These are phyloP conservation scores for Phytophthora gonapodyides DNA, from an alignment of 352 stramenopile species.

Conservation along the genomic window DNA sequence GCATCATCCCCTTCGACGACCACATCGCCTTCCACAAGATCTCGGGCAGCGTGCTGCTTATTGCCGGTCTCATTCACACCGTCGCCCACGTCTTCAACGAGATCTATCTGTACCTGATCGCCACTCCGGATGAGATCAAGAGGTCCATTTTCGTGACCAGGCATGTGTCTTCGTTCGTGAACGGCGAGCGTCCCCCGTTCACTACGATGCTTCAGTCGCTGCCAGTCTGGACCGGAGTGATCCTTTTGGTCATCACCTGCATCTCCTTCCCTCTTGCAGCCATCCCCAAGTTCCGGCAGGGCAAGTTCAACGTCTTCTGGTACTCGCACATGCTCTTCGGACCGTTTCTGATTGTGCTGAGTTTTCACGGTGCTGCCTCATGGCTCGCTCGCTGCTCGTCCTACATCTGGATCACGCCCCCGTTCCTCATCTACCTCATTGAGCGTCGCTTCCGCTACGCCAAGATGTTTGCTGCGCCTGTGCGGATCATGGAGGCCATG, in stretches of 20 bases:
- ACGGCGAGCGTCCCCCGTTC: conserved; percentile 62
- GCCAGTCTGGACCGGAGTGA: conserved; percentile 68
- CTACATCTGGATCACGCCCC: conserved; percentile 70
- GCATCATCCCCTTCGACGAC: conserved; percentile 82
- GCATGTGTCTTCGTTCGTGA: conserved; percentile 52
- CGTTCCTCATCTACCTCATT: conserved; percentile 72
- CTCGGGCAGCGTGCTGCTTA: conserved; percentile 61
- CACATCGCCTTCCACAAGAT: conserved; percentile 85
- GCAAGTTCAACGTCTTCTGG: conserved; percentile 84
- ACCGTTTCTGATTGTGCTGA: conserved; percentile 64
- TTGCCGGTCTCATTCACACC: conserved; percentile 64
- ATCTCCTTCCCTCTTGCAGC: conserved; percentile 75
- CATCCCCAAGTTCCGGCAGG: conserved; percentile 75
- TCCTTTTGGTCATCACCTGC: conserved; percentile 67
- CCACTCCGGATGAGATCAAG: conserved; percentile 62
- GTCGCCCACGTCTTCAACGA: conserved; percentile 71
- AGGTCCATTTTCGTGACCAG: conserved; percentile 64
- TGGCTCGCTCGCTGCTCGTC: conserved; percentile 63
- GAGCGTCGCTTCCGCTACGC: conserved; percentile 73
- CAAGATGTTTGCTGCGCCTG: conserved; percentile 67
- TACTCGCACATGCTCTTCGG: conserved; percentile 85
- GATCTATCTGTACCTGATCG: conserved; percentile 69
- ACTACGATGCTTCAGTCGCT: conserved; percentile 67
- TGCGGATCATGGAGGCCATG: conserved; percentile 71
- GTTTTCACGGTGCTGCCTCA: conserved; percentile 64